Base-by-base conservation (phyloP, 2,329 filamentous ascomycete genomes). In the Cladosporium sp. region DNA sequence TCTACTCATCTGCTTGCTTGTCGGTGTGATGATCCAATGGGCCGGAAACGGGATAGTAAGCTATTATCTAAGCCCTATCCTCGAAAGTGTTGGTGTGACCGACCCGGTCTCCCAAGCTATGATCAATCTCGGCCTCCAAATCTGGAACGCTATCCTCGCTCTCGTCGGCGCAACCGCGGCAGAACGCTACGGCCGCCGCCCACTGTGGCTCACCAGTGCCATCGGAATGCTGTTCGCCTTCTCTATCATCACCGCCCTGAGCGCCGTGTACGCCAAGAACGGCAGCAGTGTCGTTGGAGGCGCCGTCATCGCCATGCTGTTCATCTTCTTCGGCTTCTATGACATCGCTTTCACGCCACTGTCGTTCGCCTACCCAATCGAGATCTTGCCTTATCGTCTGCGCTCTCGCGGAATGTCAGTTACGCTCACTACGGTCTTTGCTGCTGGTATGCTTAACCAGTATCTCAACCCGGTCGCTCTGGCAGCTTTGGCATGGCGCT, bases 151-250 rank as follows among this genome's bases (percentile, higher is more conserved):
- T 36, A 66, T 78, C 65, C 73, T 74, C n/a, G 76, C 80, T 21
- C 65, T 79, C 10, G 67, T 68, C 1, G 78, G 77, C 24, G 79
- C 79, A 63, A 78, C 78, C 59, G 76, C 76, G 10, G 77, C 79
- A 21, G 79, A 83, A 70, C 75, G 74, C 52, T 70, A 77, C 14
- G 80, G 81, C 10, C 78, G 82, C 4, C 76, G 81, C 5, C 75
- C 75, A 38, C 76, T 83, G 2, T 83, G 81, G 73, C 69, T 83
- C 8, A 69, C 76, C 6, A 79, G 78, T 8, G 78, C 77, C 8
- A 71, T 69, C 14, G 79, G 80, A 6, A 84, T 84, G 82, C 66
- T 83, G 4, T 66, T 77, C 34, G 75, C 76, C 2, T 83, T 81
- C 70, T 74, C 79, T 21, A 69, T 81, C 60, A 77, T 81, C 70